Percentiles rank a stretch among this genome's conserved stretches.
Conservation (phyloP, 164 flowering plant species). For the Houttuynia cordata region DNA sequence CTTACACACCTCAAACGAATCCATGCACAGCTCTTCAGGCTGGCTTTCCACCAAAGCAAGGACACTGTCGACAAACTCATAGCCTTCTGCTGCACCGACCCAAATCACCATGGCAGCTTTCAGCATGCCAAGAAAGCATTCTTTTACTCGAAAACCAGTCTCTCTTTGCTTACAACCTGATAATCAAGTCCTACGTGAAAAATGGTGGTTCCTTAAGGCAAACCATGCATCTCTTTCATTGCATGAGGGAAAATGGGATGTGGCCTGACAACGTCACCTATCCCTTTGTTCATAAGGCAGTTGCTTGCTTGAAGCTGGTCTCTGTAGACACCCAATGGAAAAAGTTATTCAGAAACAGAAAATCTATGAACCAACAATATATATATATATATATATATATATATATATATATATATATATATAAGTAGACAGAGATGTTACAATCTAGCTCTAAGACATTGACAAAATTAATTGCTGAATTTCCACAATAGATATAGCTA, state of each 20-base stretch:
- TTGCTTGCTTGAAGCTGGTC: conserved; percentile 35
- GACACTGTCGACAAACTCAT: conserved; percentile 35
- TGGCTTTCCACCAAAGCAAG: conserved; percentile 11
- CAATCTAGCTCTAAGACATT: no score
- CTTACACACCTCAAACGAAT: conserved; percentile 40
- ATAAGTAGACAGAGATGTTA: no score
- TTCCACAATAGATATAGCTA: no score
- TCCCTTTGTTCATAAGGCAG: conserved; percentile 69
- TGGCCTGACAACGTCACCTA: conserved; percentile 65
- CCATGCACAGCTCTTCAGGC: conserved; percentile 37
- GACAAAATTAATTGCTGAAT: no score
- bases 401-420: no score
- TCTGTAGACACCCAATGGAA: conserved; percentile 36
- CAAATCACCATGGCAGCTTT: conserved; percentile 27
- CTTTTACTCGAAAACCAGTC: conserved; percentile 21
- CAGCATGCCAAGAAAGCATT: conserved; percentile 38
- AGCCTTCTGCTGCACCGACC: conserved; percentile 36
- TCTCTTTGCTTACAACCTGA: conserved; percentile 44
- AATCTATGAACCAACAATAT: no score
- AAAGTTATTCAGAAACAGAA: no score
- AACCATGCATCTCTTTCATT: conserved; percentile 28
- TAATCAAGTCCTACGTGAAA: conserved; percentile 46
- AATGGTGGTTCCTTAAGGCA: conserved; percentile 23
- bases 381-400: no score
- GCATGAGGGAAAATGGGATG: conserved; percentile 31